Conservation (phyloP, 2,329 filamentous ascomycete genomes). For the Helminthosporium solani region DNA sequence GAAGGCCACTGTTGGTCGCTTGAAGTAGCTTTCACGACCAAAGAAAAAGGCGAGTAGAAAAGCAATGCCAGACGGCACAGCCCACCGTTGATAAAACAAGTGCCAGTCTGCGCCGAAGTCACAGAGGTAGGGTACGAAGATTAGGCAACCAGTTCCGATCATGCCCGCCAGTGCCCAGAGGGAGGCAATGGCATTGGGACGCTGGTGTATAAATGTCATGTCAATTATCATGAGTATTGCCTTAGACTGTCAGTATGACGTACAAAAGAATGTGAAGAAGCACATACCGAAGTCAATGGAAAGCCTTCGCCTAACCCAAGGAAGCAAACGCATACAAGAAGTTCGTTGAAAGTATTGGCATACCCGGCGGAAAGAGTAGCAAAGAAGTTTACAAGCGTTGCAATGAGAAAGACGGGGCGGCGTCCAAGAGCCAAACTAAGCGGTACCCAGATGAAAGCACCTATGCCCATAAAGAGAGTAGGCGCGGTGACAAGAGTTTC, state of each 20-base stretch:
- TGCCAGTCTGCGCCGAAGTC: slow-evolving; percentile 34
- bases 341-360: slow-evolving; percentile 24
- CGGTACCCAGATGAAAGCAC: slow-evolving; percentile 43
- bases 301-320: slow-evolving; percentile 39
- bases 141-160: slow-evolving; percentile 25
- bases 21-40: slow-evolving; percentile 46
- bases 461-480: slow-evolving; percentile 39
- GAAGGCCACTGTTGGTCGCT: slow-evolving; percentile 45
- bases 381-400: slow-evolving; percentile 26
- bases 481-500: slow-evolving; percentile 30
- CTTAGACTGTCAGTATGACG: slow-evolving; percentile 17
- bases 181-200: slow-evolving; percentile 37
- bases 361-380: slow-evolving; percentile 30
- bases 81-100: slow-evolving; percentile 36
- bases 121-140: slow-evolving; percentile 30
- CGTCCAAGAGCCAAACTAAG: slow-evolving; percentile 42
- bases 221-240: slow-evolving; percentile 42
- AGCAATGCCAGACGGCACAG: slow-evolving; percentile 22
- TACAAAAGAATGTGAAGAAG: not conserved
- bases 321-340: slow-evolving; percentile 34
- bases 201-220: slow-evolving; percentile 44
- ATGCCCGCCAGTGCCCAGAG: slow-evolving; percentile 36
- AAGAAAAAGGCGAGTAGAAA: slow-evolving; percentile 34
- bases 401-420: slow-evolving; percentile 40
- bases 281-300: slow-evolving; percentile 30